Conservation (phyloP, 2,329 filamentous ascomycete genomes). For the Aspergillus chevalieri region DNA sequence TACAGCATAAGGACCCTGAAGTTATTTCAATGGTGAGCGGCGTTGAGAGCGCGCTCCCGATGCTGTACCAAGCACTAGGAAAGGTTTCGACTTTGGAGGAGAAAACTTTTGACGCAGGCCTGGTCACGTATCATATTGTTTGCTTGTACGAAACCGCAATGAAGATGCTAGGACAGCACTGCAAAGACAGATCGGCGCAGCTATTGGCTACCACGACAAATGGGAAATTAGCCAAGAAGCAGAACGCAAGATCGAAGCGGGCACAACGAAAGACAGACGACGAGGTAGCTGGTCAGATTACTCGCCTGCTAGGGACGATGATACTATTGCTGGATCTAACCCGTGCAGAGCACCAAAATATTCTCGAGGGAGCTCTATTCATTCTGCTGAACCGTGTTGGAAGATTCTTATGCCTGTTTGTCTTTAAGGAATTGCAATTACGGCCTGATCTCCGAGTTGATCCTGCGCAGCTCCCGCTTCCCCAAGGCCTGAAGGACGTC, state of each 20-base stretch:
- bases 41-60: constrained; percentile 19
- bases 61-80: constrained; percentile 22
- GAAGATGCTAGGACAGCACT: constrained; percentile 20
- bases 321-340: constrained; percentile 21
- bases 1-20: constrained; percentile 10
- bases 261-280: constrained; percentile 5
- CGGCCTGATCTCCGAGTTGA: constrained; percentile 19
- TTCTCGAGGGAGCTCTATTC: constrained; percentile 40
- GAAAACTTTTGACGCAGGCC: constrained; percentile 9
- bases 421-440: constrained; percentile 31
- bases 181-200: constrained; percentile 12
- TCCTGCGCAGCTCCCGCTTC: constrained; percentile 22
- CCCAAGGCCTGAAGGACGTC: constrained; percentile 24
- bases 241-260: constrained; percentile 6
- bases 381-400: constrained; percentile 35
- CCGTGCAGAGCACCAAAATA: constrained; percentile 20
- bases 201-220: background rate
- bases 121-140: constrained; percentile 30
- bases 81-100: constrained; percentile 17
- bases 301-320: constrained; percentile 25
- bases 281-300: constrained; percentile 15
- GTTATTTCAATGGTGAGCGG: constrained; percentile 14
- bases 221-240: constrained; percentile 10
- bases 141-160: constrained; percentile 27
- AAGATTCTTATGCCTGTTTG: constrained; percentile 32